A percentile compares a stretch with the other conserved stretches of the same genome.
Evolutionary conservation across 345 rosid genomes (phyloP).

Genomic region (Cardamine resedifolia): DNA sequence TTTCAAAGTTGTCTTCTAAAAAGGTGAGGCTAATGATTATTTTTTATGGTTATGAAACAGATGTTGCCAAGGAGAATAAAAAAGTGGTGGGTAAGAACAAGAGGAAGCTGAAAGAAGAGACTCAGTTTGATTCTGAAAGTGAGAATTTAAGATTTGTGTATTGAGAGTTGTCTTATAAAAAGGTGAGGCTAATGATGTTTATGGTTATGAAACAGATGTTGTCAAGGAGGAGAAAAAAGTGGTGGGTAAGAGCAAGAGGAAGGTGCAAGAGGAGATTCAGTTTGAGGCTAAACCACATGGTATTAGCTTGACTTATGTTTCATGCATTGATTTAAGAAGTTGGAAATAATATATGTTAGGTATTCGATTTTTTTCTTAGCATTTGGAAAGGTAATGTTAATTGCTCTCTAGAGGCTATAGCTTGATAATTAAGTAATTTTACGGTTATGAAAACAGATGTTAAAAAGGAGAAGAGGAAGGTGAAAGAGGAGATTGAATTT

Average conservation of each 20-base stretch:
- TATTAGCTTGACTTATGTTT: constrained; percentile 46
- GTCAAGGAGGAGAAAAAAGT: neutral
- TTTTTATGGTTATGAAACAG: neutral
- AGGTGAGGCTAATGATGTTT: neutral
- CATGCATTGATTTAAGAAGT: constrained; percentile 54
- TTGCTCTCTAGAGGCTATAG: neutral
- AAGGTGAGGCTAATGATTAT: neutral
- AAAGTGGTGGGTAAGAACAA: neutral
- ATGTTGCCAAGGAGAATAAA: neutral
- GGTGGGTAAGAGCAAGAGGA: neutral
- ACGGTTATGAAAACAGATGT: neutral
- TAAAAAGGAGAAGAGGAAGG: neutral
- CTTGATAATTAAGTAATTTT: neutral
- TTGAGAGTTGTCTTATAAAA: neutral
- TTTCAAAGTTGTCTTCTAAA: neutral
- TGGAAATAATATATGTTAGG: constrained; percentile 69
- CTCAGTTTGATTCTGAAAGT: constrained; percentile 36
- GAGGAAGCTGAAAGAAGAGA: constrained; percentile 30
- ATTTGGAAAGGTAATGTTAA: constrained; percentile 59
- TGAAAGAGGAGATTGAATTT: constrained; percentile 31
- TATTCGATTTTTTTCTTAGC: constrained; percentile 75
- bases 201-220: neutral
- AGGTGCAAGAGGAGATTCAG: constrained; percentile 27
- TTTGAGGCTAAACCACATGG: constrained; percentile 46
- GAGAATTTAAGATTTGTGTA: neutral